phyloP scores from a whole-genome alignment of 83 land plant genomes.

The Picea abies region DNA sequence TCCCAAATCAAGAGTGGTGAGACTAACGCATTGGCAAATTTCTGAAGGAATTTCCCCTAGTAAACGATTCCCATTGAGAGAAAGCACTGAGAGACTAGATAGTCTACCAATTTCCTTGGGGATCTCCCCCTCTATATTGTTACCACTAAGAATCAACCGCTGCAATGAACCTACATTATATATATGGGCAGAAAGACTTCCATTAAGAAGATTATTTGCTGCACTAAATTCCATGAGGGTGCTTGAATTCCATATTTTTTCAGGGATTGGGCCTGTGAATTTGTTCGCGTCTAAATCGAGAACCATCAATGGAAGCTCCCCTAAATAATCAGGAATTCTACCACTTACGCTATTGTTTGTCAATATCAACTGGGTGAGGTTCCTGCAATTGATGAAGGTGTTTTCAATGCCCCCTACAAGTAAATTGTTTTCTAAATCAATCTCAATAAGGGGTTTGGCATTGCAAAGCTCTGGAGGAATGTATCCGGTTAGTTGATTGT shows the following conservation, averaged over 20 bases:
- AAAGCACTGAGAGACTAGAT: slow-evolving; percentile 32
- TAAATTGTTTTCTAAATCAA: slow-evolving; percentile 40
- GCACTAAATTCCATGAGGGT: slow-evolving; percentile 40
- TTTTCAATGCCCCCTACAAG: slow-evolving; percentile 33
- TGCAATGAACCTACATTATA: slow-evolving; percentile 25
- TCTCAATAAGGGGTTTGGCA: slow-evolving; percentile 26
- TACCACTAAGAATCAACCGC: slow-evolving; percentile 28
- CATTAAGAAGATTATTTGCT: slow-evolving; percentile 34
- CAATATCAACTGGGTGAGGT: slow-evolving; percentile 42
- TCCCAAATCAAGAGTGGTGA: slow-evolving; percentile 58
- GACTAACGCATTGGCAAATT: slow-evolving; percentile 36
- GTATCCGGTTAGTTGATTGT: slow-evolving; percentile 35
- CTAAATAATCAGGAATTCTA: slow-evolving; percentile 35
- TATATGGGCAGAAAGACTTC: slow-evolving; percentile 24
- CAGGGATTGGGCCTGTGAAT: slow-evolving; percentile 48
- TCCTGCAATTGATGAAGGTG: slow-evolving; percentile 30
- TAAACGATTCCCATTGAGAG: slow-evolving; percentile 39
- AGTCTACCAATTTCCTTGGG: slow-evolving; percentile 45
- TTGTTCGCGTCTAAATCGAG: slow-evolving; percentile 45
- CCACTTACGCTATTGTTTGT: slow-evolving; percentile 34
- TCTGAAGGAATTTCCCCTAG: slow-evolving; percentile 43
- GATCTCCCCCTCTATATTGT: slow-evolving; percentile 29
- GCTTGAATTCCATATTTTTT: slow-evolving; percentile 29
- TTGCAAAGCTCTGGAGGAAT: slow-evolving; percentile 53
- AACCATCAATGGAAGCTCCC: slow-evolving; percentile 38